Conservation (phyloP, 2,329 filamentous ascomycete genomes). For the Xylariaceae sp. region DNA sequence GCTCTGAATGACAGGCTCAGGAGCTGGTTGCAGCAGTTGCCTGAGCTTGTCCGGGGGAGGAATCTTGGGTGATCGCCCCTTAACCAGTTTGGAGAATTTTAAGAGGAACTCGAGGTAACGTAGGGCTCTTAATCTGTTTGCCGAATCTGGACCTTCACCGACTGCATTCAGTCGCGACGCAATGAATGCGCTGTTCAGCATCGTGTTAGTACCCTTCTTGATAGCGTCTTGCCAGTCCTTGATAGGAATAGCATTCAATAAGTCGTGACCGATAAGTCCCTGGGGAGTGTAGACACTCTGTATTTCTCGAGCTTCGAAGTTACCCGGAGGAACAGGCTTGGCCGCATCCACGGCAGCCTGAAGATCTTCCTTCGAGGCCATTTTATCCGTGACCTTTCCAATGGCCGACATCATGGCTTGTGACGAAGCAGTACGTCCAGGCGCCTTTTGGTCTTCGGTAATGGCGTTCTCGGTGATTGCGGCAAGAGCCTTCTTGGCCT, state of each 20-base stretch:
- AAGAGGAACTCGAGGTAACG: slow-evolving; percentile 56
- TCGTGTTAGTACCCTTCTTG: slow-evolving; percentile 52
- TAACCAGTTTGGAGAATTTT: slow-evolving; percentile 46
- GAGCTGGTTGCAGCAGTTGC: slow-evolving; percentile 51
- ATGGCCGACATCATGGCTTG: slow-evolving; percentile 60
- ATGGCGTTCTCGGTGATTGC: slow-evolving; percentile 63
- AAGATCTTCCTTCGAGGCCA: slow-evolving; percentile 62
- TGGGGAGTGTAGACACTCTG: slow-evolving; percentile 68
- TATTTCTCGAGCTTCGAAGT: slow-evolving; percentile 60
- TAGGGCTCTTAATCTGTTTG: slow-evolving; percentile 51
- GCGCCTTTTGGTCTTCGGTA: slow-evolving; percentile 35
- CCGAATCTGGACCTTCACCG: slow-evolving; percentile 49
- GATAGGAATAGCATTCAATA: slow-evolving; percentile 62
- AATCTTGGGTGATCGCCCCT: slow-evolving; percentile 46
- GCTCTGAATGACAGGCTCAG: slow-evolving; percentile 58
- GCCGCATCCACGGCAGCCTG: slow-evolving; percentile 59
- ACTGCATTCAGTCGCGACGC: slow-evolving; percentile 54
- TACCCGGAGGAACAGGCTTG: slow-evolving; percentile 68
- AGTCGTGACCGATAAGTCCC: slow-evolving; percentile 60
- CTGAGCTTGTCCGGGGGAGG: slow-evolving; percentile 58
- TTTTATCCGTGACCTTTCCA: slow-evolving; percentile 54
- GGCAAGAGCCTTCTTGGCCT: slow-evolving; percentile 69
- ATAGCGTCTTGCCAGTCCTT: slow-evolving; percentile 68
- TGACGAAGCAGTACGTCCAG: slow-evolving; percentile 51
- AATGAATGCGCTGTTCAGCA: slow-evolving; percentile 58